phyloP scores from a whole-genome alignment of 1,139 yeast genomes.

The Candida glucosophila region DNA sequence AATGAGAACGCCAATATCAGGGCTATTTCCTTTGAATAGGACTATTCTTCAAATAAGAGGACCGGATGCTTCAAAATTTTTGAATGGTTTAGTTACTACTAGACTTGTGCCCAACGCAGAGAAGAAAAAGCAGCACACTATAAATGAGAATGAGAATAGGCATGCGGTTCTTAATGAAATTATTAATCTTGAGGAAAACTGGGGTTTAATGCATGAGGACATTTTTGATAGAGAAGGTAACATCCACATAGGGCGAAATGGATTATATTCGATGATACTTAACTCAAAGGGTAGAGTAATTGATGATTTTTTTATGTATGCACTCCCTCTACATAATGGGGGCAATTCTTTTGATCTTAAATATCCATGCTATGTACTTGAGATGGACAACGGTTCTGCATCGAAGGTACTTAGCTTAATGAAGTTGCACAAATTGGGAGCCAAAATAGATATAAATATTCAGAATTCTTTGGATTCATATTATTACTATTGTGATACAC shows the following conservation, averaged over 20 bases:
- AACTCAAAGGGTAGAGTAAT: slow-evolving; percentile 80
- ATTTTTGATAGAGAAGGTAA: slow-evolving; percentile 34
- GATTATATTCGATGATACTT: slow-evolving; percentile 62
- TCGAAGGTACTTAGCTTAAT: slow-evolving; percentile 40
- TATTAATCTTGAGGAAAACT: slow-evolving; percentile 33
- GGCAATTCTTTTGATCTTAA: slow-evolving; percentile 6
- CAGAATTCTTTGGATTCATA: slow-evolving; percentile 32
- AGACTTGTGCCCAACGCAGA: slow-evolving; percentile 52
- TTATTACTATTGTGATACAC: slow-evolving; percentile 47
- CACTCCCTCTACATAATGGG: slow-evolving; percentile 39
- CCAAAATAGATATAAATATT: slow-evolving; percentile 42
- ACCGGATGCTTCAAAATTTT: slow-evolving; percentile 66
- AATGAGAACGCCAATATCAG: slow-evolving; percentile 15
- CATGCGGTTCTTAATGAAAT: slow-evolving; percentile 29
- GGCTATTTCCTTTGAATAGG: slow-evolving; percentile 21
- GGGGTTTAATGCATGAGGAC: slow-evolving; percentile 67
- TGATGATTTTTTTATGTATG: slow-evolving; percentile 69
- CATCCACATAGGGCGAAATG: slow-evolving; percentile 48
- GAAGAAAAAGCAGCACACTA: slow-evolving; percentile 63
- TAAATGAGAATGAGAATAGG: slow-evolving; percentile 36
- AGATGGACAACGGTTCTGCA: slow-evolving; percentile 37
- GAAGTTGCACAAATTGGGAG: slow-evolving; percentile 58
- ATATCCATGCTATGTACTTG: slow-evolving; percentile 68
- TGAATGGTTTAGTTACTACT: slow-evolving; percentile 81
- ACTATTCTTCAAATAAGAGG: slow-evolving; percentile 56